Base-by-base conservation (phyloP, 2,329 filamentous ascomycete genomes). In the Diaporthe longicolla region DNA sequence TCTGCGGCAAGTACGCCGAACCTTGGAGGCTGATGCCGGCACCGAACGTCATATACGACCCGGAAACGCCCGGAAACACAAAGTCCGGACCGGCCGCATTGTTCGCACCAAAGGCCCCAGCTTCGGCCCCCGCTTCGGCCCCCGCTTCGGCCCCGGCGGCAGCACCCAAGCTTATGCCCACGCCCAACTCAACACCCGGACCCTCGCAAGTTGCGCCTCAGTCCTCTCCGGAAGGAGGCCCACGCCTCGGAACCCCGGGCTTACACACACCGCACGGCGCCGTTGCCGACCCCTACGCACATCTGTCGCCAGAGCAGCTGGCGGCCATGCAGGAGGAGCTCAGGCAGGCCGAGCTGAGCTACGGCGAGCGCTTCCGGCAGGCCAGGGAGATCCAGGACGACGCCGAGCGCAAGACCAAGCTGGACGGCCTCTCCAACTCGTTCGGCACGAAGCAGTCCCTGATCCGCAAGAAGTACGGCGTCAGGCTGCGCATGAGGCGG, bases 391-490 rank as follows among this genome's bases (percentile, higher is more conserved):
- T 88, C 13, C 71, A 78, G 0, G 82, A 87, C 50, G 79, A 81
- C 2, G 77, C 73, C 55, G 79, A 78, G 75, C 81, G 78, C 66
- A 82, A 76, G 74, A 76, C 21, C 1, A 80, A 77, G 61, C 69
- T 89, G 0, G 82, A 84, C 0, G 85, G 82, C 13, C 77, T 90
- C 1, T 86, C 86, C 54, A 90, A 90, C 76, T 85, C 85, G 4
- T 89, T 88, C 76, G 87, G 87, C 57, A 89, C 88, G 4, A 89
- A 88, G 73, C 88, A 89, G 78, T 89, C 87, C 70, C 84, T 84
- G n/a, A 87, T 89, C 4, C 85, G 89, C 17, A 90, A 89, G 78
- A 89, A 86, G 74, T 90, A 87, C 74, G 89, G 89, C n/a, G 88
- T 91, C 43, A 84, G 85, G 1, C 82, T 91, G 19, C 85, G 87